These are phyloP conservation scores for Elsinoe necatrix DNA, from an alignment of 2,329 filamentous ascomycete species.

Conservation along the genomic window DNA sequence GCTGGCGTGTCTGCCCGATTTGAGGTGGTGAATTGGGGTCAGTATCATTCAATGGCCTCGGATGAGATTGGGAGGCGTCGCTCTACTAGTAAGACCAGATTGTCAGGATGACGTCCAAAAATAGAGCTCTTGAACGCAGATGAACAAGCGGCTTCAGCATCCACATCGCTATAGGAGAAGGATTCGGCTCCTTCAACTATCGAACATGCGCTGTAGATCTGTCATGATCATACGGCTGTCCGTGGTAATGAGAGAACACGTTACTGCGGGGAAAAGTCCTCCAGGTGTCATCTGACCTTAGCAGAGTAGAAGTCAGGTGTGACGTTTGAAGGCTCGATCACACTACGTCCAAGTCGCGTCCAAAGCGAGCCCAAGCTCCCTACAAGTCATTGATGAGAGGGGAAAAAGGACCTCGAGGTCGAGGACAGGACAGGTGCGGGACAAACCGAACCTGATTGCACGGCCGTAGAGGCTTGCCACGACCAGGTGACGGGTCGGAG, in stretches of 20 bases:
- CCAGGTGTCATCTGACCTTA: not conserved
- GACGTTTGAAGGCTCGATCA: not conserved
- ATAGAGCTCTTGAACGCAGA: not conserved
- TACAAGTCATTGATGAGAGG: not conserved
- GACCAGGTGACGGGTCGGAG: not conserved
- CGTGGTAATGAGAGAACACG: not conserved
- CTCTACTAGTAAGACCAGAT: not conserved
- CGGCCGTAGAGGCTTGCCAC: constrained; percentile 1
- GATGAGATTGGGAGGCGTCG: not conserved
- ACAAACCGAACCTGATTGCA: not conserved
- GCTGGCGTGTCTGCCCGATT: not conserved
- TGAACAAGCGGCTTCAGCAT: not conserved
- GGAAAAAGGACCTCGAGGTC: too few species aligned
- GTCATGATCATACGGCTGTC: not conserved
- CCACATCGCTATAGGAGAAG: constrained; percentile 2
- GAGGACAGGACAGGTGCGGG: not conserved
- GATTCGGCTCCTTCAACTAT: constrained; percentile 8
- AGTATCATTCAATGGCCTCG: not conserved
- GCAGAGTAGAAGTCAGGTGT: not conserved
- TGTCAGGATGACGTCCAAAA: constrained; percentile 6
- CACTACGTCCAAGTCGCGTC: not conserved
- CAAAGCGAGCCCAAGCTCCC: not conserved
- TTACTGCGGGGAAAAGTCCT: not conserved
- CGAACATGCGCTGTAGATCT: not conserved
- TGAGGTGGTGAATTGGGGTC: not conserved